A percentile compares a stretch with the other conserved stretches of the same genome.
Conservation (phyloP, 108 stramenopile species). For the Craspedostauros australis region DNA sequence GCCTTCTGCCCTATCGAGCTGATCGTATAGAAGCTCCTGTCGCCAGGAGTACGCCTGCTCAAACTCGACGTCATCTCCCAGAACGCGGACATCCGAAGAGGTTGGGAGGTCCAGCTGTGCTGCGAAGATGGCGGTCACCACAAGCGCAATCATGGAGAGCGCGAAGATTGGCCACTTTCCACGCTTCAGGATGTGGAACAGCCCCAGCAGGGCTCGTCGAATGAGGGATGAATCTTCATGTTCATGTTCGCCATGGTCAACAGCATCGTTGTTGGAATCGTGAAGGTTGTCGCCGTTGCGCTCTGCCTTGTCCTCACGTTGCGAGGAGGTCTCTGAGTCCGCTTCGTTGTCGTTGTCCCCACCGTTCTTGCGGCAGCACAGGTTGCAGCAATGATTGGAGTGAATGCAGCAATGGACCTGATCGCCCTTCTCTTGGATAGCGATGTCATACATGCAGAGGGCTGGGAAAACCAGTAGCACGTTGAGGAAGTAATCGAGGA, state of each 20-base stretch:
- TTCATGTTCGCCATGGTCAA: slow-evolving; percentile 8
- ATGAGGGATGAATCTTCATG: slow-evolving; percentile 20
- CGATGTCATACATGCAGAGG: slow-evolving; percentile 44
- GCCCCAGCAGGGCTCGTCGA: slow-evolving; percentile 20
- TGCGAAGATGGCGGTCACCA: slow-evolving; percentile 19
- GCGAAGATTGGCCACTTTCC: slow-evolving; percentile 27
- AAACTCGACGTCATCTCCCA: slow-evolving; percentile 20
- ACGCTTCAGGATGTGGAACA: slow-evolving; percentile 29
- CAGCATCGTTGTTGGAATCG: too few species aligned
- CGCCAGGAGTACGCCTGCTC: slow-evolving; percentile 37
- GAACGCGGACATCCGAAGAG: slow-evolving; percentile 29
- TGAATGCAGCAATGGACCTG: too few species aligned
- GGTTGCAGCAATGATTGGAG: too few species aligned
- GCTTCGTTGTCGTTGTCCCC: too few species aligned
- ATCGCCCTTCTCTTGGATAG: not conserved
- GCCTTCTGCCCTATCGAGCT: slow-evolving; percentile 22
- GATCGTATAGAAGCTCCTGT: slow-evolving; percentile 16
- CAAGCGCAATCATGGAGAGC: slow-evolving; percentile 11
- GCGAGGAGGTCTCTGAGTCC: too few species aligned
- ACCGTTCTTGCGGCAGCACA: too few species aligned
- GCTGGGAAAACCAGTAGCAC: slow-evolving; percentile 44
- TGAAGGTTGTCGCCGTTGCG: too few species aligned
- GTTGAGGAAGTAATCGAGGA: slow-evolving; percentile 41
- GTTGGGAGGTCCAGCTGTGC: slow-evolving; percentile 27
- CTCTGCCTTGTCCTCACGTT: too few species aligned